Conservation (phyloP, 1,284 basidiomycete species). For the Erythrobasidium hasegawianum region DNA sequence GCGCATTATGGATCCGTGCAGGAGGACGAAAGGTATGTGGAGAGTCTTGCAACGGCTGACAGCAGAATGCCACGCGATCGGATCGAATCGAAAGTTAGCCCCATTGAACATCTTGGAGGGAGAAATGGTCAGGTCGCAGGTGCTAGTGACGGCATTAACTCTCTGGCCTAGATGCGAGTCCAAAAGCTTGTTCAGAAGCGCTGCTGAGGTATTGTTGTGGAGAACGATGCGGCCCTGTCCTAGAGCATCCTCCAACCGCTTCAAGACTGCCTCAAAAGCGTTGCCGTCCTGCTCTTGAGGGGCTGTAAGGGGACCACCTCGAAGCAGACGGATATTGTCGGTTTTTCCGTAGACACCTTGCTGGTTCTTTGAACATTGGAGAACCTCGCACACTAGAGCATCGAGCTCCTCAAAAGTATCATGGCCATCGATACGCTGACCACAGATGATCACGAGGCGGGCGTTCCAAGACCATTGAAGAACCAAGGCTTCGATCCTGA, state of each 20-base stretch:
- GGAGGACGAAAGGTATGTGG: background rate
- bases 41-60: background rate
- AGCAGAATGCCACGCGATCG: background rate
- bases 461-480: background rate
- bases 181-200: background rate
- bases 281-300: background rate
- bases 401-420: background rate
- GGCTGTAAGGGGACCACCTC: background rate
- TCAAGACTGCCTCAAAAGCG: background rate
- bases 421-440: background rate
- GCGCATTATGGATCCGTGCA: background rate
- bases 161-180: background rate
- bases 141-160: background rate
- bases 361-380: background rate
- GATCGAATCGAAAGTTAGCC: background rate
- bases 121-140: background rate
- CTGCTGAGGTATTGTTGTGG: slow-evolving; percentile 5
- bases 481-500: background rate
- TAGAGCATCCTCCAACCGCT: background rate
- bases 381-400: background rate
- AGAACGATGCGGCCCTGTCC: background rate
- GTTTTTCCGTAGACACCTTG: background rate
- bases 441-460: background rate
- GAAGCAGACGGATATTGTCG: background rate
- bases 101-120: background rate